phyloP scores from a whole-genome alignment of 2,329 filamentous ascomycete genomes.

The Colletotrichum chlorophyti region DNA sequence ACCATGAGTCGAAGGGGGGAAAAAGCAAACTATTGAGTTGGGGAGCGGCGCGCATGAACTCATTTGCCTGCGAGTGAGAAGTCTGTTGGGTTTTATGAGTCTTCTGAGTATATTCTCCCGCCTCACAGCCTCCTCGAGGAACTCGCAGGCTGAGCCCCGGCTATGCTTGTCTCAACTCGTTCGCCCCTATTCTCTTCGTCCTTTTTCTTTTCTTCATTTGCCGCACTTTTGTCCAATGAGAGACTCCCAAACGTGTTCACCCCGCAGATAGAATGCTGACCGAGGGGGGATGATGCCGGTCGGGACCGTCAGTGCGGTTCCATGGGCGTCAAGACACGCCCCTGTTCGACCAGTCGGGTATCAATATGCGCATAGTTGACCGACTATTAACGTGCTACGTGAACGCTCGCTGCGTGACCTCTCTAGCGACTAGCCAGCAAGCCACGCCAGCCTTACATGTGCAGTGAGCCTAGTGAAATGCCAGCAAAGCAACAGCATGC shows the following conservation, averaged over 20 bases:
- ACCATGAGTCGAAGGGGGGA: background rate
- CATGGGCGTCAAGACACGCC: background rate
- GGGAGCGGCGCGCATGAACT: background rate
- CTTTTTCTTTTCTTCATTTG: background rate
- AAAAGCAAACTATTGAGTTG: background rate
- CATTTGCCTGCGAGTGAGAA: background rate
- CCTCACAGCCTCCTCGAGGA: background rate
- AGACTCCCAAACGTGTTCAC: conserved; percentile 4
- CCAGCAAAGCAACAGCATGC: background rate
- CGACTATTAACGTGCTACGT: conserved; percentile 15
- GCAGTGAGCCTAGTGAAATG: conserved; percentile 1
- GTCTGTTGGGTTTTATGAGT: background rate
- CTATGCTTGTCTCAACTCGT: background rate
- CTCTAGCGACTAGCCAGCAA: background rate
- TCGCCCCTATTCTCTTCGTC: background rate
- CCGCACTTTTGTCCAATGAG: background rate
- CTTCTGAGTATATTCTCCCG: no score
- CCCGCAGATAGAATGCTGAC: conserved; percentile 17
- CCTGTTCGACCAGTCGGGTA: conserved; percentile 19
- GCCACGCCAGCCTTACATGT: conserved; percentile 25
- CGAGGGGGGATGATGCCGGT: conserved; percentile 17
- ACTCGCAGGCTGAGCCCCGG: background rate
- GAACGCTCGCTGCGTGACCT: conserved; percentile 9
- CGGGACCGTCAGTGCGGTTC: conserved; percentile 21
- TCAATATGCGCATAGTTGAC: background rate